A percentile compares a stretch with the other conserved stretches of the same genome.
These are phyloP conservation scores for Cyclocybe cylindracea DNA, from an alignment of 768 basidiomycete species.

Conservation along the genomic window DNA sequence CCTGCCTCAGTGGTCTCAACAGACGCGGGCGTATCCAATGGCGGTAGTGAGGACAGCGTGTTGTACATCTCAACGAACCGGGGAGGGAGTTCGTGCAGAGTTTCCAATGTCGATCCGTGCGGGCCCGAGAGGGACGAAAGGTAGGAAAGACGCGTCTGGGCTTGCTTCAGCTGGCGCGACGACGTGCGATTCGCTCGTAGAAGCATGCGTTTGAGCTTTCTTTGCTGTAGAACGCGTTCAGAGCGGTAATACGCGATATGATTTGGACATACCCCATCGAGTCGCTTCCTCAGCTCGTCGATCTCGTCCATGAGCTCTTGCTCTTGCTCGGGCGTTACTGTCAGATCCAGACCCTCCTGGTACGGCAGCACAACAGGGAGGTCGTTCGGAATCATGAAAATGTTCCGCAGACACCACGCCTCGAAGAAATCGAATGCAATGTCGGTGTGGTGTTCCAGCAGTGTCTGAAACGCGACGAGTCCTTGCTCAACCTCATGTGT, in stretches of 20 bases:
- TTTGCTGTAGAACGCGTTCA: constrained; percentile 45
- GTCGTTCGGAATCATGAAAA: constrained; percentile 74
- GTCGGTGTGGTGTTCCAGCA: constrained; percentile 87
- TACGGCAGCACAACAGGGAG: constrained; percentile 75
- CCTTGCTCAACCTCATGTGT: constrained; percentile 78
- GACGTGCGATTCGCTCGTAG: constrained; percentile 53
- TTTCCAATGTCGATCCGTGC: constrained; percentile 32
- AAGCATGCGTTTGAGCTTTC: constrained; percentile 60
- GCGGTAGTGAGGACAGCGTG: constrained; percentile 50
- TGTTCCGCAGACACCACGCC: constrained; percentile 86
- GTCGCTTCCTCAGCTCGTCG: constrained; percentile 61
- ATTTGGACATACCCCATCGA: constrained; percentile 61
- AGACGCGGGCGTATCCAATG: constrained; percentile 39
- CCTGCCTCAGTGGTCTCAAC: constrained; percentile 52
- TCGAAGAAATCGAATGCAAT: constrained; percentile 92
- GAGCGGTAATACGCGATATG: constrained; percentile 11
- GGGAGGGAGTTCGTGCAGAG: constrained; percentile 39
- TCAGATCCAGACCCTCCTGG: constrained; percentile 72
- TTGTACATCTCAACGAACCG: constrained; percentile 46
- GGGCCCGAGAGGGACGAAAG: constrained; percentile 29
- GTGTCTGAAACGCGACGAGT: constrained; percentile 82
- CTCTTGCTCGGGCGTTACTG: constrained; percentile 53
- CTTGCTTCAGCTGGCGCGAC: constrained; percentile 44
- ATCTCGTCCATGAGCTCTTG: constrained; percentile 67
- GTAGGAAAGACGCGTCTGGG: constrained; percentile 46